Percentiles rank a stretch among this genome's conserved stretches.
Conservation (phyloP, 352 stramenopile genomes). For the Phytopythium boreale region DNA sequence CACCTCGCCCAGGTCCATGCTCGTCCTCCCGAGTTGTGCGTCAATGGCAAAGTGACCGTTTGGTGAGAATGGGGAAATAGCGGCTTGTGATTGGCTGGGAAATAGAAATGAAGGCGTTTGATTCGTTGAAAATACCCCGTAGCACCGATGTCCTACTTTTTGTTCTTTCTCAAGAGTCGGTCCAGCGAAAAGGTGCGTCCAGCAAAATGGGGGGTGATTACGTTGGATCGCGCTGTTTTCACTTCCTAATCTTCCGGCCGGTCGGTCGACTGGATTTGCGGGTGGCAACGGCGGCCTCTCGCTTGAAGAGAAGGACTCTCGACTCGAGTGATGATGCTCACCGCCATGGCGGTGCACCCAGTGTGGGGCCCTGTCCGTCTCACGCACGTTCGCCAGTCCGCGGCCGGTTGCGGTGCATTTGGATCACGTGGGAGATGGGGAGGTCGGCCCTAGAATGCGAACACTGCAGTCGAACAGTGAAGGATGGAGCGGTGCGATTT, state of each 20-base stretch:
- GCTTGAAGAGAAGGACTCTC: too few relatives aligned
- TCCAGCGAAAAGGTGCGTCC: slow-evolving; percentile 14
- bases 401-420: background rate
- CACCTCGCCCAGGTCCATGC: slow-evolving; percentile 49
- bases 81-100: background rate
- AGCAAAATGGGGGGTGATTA: background rate
- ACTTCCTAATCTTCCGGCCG: too few relatives aligned
- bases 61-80: background rate
- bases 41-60: background rate
- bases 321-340: too few relatives aligned
- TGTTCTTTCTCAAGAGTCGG: background rate
- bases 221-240: too few relatives aligned
- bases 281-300: too few relatives aligned
- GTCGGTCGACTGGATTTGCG: too few relatives aligned
- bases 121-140: background rate
- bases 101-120: background rate
- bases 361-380: too few relatives aligned
- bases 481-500: background rate
- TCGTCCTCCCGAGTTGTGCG: background rate
- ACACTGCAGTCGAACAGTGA: background rate
- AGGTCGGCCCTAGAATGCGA: background rate
- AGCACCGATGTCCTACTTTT: background rate
- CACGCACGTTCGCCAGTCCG: too few relatives aligned
- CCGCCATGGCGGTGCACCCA: too few relatives aligned
- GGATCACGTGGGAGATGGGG: background rate